Base-by-base conservation (phyloP, 1,284 basidiomycete species). In the Ustilago sp. region DNA sequence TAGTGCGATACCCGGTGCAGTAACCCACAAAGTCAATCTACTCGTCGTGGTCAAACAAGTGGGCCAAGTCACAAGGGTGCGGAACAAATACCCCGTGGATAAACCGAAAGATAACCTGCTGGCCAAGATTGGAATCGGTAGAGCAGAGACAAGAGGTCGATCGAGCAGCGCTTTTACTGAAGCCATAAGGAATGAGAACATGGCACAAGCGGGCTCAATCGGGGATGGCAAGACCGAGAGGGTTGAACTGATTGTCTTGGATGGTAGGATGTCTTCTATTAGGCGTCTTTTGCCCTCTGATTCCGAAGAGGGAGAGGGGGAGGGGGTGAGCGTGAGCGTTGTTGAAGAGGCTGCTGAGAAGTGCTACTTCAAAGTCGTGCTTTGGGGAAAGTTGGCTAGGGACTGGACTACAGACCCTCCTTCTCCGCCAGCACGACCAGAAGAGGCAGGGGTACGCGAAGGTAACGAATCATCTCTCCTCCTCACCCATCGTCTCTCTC, bases 21-120 rank as follows among this genome's bases (percentile, higher is more conserved):
- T 51, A 19, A 48, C 51, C 13, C 2, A 5, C 6, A 54, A 19
- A 8, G 59, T 69, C 9, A 66, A 77, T 19, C 54, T 77, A 11
- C 50, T 77, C 2, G 74, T 73, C 1, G 74, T 69, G 8, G 51
- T 77, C 19, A 69, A 61, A 34, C 59, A 72, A 28, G 63, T 73
- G 0, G 69, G 65, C 1, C 66, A 73, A 19, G 23, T 66, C 1
- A n/a, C 3, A 7, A 13, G 55, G 9, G 68, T 77, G 1, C 9
- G 68, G 8, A 12, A 4, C 5, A 59, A 53, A 54, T 43, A 51
- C 12, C 19, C 53, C 4, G 48, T 59, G 2, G 53, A 70, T 41
- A 56, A 43, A 19, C 36, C 38, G 7, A 28, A 28, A 28, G 23
- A 28, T 28, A 28, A 28, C 3, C 23, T 28, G 3, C 23, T 28